Evolutionary conservation across 257 asterid species (phyloP).

Genomic region (Sherardia arvensis): DNA sequence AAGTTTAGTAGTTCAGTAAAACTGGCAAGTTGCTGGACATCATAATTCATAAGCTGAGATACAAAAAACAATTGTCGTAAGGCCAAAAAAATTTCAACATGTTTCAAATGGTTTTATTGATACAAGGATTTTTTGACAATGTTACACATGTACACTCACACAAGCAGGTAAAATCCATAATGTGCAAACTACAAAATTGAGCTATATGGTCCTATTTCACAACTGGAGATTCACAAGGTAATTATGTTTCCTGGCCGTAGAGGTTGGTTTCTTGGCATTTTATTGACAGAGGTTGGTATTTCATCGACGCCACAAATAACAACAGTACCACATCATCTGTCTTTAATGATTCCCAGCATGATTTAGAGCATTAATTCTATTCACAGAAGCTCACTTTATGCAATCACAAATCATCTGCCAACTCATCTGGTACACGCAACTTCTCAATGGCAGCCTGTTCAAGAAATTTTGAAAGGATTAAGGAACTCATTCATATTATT

Average conservation of each 20-base stretch:
- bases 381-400: slow-evolving; percentile 1
- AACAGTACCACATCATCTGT: slow-evolving; percentile 13
- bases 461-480: background rate
- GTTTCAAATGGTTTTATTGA: background rate
- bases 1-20: too few relatives aligned
- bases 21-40: too few relatives aligned
- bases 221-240: background rate
- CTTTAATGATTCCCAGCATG: slow-evolving; percentile 5
- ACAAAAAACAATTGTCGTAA: too few relatives aligned
- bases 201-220: slow-evolving; percentile 3
- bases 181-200: slow-evolving; percentile 14
- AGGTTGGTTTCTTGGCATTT: slow-evolving; percentile 7
- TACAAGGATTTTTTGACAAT: slow-evolving; percentile 1
- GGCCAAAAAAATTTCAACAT: too few relatives aligned
- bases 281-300: slow-evolving; percentile 22
- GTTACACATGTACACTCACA: background rate
- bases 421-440: slow-evolving; percentile 86
- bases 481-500: background rate
- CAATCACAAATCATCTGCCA: slow-evolving; percentile 52
- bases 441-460: slow-evolving; percentile 86
- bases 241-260: background rate
- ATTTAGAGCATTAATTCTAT: slow-evolving; percentile 12
- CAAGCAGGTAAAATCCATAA: background rate
- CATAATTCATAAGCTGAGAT: too few relatives aligned
- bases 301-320: slow-evolving; percentile 27